Evolutionary conservation across 306 rosid genomes (phyloP).

Genomic region (Malus sylvestris): DNA sequence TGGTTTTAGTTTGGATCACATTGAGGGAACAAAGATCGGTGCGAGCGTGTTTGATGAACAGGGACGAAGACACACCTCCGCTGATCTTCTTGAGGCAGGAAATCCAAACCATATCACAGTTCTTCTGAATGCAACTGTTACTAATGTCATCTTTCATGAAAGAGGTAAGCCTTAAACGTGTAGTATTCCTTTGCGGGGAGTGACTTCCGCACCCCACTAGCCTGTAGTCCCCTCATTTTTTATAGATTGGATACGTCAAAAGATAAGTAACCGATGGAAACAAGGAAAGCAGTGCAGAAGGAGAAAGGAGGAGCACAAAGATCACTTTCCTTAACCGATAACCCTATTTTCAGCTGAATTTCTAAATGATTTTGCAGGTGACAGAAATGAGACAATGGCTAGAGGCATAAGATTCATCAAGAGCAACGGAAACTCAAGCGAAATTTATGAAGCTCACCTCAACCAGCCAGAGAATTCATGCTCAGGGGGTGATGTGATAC

Average conservation of each 20-base stretch:
- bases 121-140: constrained; percentile 65
- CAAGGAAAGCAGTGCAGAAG: not conserved
- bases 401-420: constrained; percentile 52
- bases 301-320: not conserved
- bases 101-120: constrained; percentile 42
- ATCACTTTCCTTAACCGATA: not conserved
- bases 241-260: not conserved
- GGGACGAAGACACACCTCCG: constrained; percentile 59
- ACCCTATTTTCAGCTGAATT: not conserved
- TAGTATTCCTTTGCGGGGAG: not conserved
- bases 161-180: constrained; percentile 30
- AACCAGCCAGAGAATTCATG: constrained; percentile 27
- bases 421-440: constrained; percentile 36
- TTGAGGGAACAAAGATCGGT: constrained; percentile 65
- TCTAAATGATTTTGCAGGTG: constrained; percentile 25
- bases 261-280: not conserved
- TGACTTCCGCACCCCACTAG: not conserved
- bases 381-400: constrained; percentile 37
- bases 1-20: constrained; percentile 61
- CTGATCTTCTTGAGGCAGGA: constrained; percentile 59
- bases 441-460: constrained; percentile 46
- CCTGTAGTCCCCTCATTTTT: not conserved
- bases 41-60: constrained; percentile 53
- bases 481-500: constrained; percentile 58
- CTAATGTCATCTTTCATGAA: constrained; percentile 42